Conservation (phyloP, 805 yeast genomes). For the Saccharomyces eubayanus region DNA sequence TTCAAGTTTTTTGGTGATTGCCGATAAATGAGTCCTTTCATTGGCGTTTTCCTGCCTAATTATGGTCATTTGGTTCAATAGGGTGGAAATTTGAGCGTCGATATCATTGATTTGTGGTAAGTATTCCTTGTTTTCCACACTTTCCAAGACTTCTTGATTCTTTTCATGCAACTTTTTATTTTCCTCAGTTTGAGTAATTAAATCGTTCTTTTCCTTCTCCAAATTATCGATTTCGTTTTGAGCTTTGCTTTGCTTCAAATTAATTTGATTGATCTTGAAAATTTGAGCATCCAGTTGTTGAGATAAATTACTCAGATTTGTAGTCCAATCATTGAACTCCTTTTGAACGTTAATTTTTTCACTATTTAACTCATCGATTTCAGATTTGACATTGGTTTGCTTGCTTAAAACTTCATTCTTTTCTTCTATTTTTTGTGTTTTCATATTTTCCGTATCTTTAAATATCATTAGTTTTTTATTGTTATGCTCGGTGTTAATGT, state of each 20-base stretch:
- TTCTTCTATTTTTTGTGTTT: conserved; percentile 20
- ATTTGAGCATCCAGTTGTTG: conserved; percentile 24
- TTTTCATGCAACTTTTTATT: conserved; percentile 12
- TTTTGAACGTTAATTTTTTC: conserved; percentile 14
- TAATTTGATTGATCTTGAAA: conserved; percentile 18
- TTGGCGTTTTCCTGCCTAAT: conserved; percentile 26
- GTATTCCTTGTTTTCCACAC: conserved; percentile 19
- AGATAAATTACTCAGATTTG: conserved; percentile 16
- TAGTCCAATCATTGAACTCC: conserved; percentile 17
- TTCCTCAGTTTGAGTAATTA: conserved; percentile 15
- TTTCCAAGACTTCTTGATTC: conserved; percentile 12
- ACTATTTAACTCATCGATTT: conserved; percentile 19
- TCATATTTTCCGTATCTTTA: conserved; percentile 22
- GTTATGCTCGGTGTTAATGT: conserved; percentile 15
- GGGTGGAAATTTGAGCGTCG: conserved; percentile 16
- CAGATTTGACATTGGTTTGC: conserved; percentile 19
- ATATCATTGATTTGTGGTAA: conserved; percentile 20
- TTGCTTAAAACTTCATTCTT: conserved; percentile 16
- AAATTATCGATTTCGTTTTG: conserved; percentile 17
- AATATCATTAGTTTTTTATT: conserved; percentile 19
- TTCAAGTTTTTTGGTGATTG: conserved; percentile 24
- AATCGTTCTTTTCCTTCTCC: conserved; percentile 8
- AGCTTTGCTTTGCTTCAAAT: conserved; percentile 12
- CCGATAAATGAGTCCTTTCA: conserved; percentile 21
- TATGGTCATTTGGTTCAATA: conserved; percentile 16